Percentiles rank a stretch among this genome's conserved stretches.
Conservation (phyloP, 129 eudicot species). For the Chrysanthemum seticuspe region DNA sequence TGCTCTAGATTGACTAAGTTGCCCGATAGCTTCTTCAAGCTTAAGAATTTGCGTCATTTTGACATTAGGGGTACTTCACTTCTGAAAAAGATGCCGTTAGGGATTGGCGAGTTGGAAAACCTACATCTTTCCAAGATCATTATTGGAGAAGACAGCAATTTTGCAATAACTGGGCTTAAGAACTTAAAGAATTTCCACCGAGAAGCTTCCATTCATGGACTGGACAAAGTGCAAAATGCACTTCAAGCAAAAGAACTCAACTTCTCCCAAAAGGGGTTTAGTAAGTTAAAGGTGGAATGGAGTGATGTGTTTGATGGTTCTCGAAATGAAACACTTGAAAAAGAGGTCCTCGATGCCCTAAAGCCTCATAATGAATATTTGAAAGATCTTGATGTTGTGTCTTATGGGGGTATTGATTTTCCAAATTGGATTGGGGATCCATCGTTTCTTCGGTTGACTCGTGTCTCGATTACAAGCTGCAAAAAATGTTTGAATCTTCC, state of each 20-base stretch:
- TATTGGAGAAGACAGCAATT: conserved; percentile 15
- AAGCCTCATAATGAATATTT: conserved; percentile 13
- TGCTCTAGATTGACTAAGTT: background rate
- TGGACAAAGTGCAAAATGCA: conserved; percentile 18
- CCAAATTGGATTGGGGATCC: conserved; percentile 25
- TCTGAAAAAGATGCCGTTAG: conserved; percentile 27
- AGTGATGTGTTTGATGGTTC: conserved; percentile 16
- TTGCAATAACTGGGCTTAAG: conserved; percentile 16
- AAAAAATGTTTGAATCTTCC: background rate
- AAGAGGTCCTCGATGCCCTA: background rate
- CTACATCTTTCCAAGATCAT: conserved; percentile 35
- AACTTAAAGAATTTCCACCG: conserved; percentile 18
- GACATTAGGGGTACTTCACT: background rate
- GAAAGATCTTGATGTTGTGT: conserved; percentile 16
- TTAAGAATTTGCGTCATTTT: background rate
- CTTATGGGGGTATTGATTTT: conserved; percentile 32
- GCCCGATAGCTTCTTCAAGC: background rate
- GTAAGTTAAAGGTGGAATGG: conserved; percentile 37
- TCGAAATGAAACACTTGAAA: background rate
- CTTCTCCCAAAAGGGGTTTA: conserved; percentile 26
- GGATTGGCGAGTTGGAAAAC: background rate
- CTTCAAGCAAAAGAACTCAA: conserved; percentile 34
- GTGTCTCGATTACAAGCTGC: background rate
- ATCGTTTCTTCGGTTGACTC: background rate
- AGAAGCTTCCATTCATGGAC: conserved; percentile 6